These are phyloP conservation scores for Santalum album DNA, from an alignment of 164 flowering plant genomes.

Conservation along the genomic window DNA sequence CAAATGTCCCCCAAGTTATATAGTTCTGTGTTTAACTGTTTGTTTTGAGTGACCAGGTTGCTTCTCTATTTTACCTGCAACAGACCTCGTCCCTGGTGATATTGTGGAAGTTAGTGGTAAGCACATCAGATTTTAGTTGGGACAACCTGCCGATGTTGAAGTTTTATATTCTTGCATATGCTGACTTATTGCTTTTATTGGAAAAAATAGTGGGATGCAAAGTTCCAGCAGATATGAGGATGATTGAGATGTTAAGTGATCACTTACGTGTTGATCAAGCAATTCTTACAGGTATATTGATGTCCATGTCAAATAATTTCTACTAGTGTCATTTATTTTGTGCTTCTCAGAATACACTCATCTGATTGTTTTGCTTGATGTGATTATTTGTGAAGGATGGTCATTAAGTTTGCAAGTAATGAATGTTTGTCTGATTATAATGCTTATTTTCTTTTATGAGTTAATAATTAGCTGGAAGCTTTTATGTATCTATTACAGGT, in stretches of 20 bases:
- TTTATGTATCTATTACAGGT: conserved; percentile 35
- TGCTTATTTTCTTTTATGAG: neutral
- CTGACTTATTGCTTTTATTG: conserved; percentile 1
- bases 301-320: neutral
- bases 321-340: neutral
- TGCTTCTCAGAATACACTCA: neutral
- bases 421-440: neutral
- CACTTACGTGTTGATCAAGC: conserved; percentile 97
- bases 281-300: conserved; percentile 76
- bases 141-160: neutral
- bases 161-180: neutral
- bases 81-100: conserved; percentile 98
- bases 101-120: conserved; percentile 91
- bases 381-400: neutral
- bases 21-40: too few species aligned
- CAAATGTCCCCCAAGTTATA: too few species aligned
- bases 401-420: neutral
- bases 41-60: conserved; percentile 40
- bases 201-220: conserved; percentile 76
- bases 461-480: neutral
- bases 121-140: conserved; percentile 10
- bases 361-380: neutral
- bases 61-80: conserved; percentile 89
- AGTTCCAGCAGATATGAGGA: conserved; percentile 97
- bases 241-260: conserved; percentile 84